Evolutionary conservation across 208 protist species (phyloP).

Genomic region (Crithidia acanthocephali): DNA sequence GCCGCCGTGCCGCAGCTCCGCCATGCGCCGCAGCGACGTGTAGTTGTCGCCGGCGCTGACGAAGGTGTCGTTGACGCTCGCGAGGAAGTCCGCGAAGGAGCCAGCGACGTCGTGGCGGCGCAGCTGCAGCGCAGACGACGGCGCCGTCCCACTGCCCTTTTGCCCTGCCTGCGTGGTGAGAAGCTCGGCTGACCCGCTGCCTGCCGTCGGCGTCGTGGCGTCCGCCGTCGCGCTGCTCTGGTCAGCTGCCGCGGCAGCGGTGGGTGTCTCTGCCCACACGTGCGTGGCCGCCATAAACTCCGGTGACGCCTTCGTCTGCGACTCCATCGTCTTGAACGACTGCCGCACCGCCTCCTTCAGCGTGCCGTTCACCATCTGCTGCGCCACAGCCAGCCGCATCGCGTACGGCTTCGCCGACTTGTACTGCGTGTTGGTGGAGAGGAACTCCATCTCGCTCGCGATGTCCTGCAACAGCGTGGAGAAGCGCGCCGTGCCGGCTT

Average conservation of each 20-base stretch:
- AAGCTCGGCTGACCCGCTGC: too few relatives aligned
- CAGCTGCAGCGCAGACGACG: constrained; percentile 5
- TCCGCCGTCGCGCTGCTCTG: background rate
- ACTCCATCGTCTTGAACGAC: constrained; percentile 51
- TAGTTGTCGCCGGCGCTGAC: constrained; percentile 40
- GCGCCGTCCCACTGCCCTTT: too few relatives aligned
- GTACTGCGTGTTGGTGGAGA: constrained; percentile 64
- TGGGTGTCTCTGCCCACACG: background rate
- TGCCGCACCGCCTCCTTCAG: constrained; percentile 57
- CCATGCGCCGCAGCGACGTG: constrained; percentile 70
- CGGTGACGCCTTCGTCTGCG: constrained; percentile 24
- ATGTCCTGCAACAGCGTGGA: constrained; percentile 78
- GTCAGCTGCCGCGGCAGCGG: background rate
- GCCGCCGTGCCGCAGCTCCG: constrained; percentile 59
- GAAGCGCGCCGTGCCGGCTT: constrained; percentile 66
- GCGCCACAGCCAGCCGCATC: constrained; percentile 56
- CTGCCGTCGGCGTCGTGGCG: background rate
- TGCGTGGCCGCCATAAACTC: constrained; percentile 30
- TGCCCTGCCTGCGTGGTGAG: too few relatives aligned
- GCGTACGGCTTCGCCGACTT: constrained; percentile 84
- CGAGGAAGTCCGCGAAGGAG: constrained; percentile 39
- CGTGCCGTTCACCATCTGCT: constrained; percentile 53
- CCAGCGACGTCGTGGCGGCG: constrained; percentile 30
- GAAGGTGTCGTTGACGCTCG: constrained; percentile 64
- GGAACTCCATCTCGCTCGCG: constrained; percentile 78